Base-by-base conservation (phyloP, 768 basidiomycete genomes). In the Suillus luteus region DNA sequence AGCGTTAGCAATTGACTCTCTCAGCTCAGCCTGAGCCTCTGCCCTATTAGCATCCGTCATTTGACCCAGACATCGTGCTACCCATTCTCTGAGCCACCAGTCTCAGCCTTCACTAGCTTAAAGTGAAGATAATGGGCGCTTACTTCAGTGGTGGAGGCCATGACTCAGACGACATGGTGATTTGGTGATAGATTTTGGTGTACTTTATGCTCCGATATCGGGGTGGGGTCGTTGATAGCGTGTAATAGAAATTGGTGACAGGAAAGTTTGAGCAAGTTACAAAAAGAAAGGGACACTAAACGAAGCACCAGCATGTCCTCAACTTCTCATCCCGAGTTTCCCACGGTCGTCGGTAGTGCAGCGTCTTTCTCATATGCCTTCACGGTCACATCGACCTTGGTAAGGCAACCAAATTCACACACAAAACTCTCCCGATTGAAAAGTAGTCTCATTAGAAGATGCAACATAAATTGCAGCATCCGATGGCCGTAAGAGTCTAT, bases 1-100 rank as follows among this genome's bases (percentile, higher is more conserved):
- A 77, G 95, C 89, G 69, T 95, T 87, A 85, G 92, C 90, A 77
- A 99, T 97, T 85, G 95, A 91, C 88, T 92, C 86, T 86, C 95
- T 95, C 73, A 99, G 80, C 82, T 99, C 97, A 65, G 90, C 84
- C 72, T 95, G 93, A 24, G 96, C 96, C 69, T 95, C 94, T 57
- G 79, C 79, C 75, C 91, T 88, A 79, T 96, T 98, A 59, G 83
- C 77, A 67, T 95, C 91, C 19, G 92, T 92, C 83, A 96, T 96
- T 78, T 95, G 90, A 31, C 92, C 89, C 31, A 99, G 82, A 73
- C 93, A 96, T 77, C 88, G 89, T 72, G 95, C 93, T 37, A 99
- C 96, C 94, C 95, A 98, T 75, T 91, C 88, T 80, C 96, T 99
- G 73, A 17, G 19, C 11, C 41, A 38, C 55, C n/a, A 63, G 71